Base-by-base conservation (phyloP, 768 basidiomycete genomes). In the Xanthoconium stramineum region DNA sequence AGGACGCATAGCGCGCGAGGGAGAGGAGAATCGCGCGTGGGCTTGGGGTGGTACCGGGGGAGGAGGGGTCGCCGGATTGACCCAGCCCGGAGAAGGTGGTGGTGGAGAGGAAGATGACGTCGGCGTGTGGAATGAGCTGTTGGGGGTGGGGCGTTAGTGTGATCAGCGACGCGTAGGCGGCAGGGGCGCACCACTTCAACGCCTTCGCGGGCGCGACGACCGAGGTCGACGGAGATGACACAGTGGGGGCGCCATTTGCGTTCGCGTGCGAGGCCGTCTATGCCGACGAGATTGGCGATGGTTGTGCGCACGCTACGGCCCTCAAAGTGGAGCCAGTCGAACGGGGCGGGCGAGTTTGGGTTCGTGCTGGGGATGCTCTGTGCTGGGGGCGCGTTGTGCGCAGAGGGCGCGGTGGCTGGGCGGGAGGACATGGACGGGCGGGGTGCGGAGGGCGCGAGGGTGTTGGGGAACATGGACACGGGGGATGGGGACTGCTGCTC, bases 291-390 rank as follows among this genome's bases (percentile, higher is more conserved):
- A 65, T 93, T 93, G 61, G 77, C 84, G 29, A 89, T 71, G 5
- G 90, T 93, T 11, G 88, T 91, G 69, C 88, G 89, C 33, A 88
- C 84, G 0, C 82, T 86, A 3, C 91, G 76, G 5, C 90, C 91
- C 62, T 93, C 91, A 57, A 94, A 89, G 64, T 93, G 90, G 7
- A 94, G 72, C 89, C 91, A 91, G 61, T 93, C 88, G 51, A 93
- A 88, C 0, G 90, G 91, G 0, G 90, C 88, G 0, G 86, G 85
- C 47, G 82, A 85, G 57, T 80, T 78, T 9, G 78, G 76, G 53
- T 77, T 83, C 35, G 64, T 67, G 47, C 76, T 69, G 46, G 74
- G 67, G 4, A 72, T 29, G 30, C 55, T 44, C 20, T 57, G n/a
- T 2, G 57, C 13, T 2, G 52, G 42, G 0, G 55, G 20, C 9